These are phyloP conservation scores for Carpinus fangiana DNA, from an alignment of 306 rosid genomes.

Conservation along the genomic window DNA sequence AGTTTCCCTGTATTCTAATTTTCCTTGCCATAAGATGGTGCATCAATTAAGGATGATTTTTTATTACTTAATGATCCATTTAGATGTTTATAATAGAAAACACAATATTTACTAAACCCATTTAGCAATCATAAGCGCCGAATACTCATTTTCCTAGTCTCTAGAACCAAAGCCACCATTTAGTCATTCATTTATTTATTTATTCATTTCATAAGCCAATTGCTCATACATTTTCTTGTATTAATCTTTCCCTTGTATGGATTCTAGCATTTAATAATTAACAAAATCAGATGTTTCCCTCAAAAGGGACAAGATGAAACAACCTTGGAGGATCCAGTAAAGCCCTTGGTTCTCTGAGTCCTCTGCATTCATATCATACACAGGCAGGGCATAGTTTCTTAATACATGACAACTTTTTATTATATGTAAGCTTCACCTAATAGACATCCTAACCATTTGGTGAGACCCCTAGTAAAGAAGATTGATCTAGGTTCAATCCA, in stretches of 20 bases:
- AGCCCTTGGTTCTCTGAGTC: not conserved
- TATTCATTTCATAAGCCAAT: not conserved
- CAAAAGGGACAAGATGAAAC: not conserved
- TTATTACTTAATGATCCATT: not conserved
- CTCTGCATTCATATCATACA: not conserved
- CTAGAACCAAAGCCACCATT: not conserved
- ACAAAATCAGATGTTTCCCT: not conserved
- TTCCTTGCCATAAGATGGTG: not conserved
- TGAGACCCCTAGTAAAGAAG: not conserved
- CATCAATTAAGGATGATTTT: not conserved
- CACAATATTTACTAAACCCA: not conserved
- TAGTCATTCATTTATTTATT: not conserved
- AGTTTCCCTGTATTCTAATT: constrained; percentile 7
- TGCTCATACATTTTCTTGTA: not conserved
- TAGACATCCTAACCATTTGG: not conserved
- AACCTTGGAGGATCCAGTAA: not conserved
- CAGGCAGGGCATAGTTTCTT: not conserved
- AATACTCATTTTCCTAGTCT: not conserved
- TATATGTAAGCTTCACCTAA: not conserved
- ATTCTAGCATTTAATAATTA: not conserved
- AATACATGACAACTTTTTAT: not conserved
- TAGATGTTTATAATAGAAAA: not conserved
- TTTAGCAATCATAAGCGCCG: not conserved
- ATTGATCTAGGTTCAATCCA: not conserved
- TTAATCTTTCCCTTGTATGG: not conserved